phyloP scores from a whole-genome alignment of 495 filamentous ascomycete genomes.

The Neurospora sp. region DNA sequence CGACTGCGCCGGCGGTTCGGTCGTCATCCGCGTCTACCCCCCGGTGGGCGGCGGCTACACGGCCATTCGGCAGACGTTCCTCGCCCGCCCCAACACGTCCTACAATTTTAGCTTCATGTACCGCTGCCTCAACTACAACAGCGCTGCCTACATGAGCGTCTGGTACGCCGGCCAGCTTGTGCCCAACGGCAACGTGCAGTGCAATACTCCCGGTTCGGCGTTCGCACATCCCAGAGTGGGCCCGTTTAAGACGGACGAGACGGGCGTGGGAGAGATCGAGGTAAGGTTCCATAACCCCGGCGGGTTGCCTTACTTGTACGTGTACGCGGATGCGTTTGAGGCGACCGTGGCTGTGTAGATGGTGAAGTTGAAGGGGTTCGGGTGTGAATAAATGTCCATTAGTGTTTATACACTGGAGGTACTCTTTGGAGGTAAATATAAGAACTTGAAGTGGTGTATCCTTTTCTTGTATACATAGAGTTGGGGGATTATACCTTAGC shows the following conservation, averaged over 20 bases:
- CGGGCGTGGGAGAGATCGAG: conserved; percentile 10
- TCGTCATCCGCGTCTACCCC: conserved; percentile 13
- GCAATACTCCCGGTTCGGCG: background rate
- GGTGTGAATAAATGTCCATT: background rate
- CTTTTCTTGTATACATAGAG: background rate
- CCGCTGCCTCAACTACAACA: conserved; percentile 18
- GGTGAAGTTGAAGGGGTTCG: background rate
- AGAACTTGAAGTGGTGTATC: background rate
- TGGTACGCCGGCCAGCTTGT: background rate
- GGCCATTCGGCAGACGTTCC: conserved; percentile 5
- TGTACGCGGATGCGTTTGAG: conserved; percentile 15
- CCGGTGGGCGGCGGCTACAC: conserved; percentile 2
- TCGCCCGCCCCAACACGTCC: conserved; percentile 7
- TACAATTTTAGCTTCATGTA: conserved; percentile 9
- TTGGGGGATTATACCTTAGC: background rate
- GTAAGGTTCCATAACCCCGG: conserved; percentile 8
- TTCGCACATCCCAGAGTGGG: conserved; percentile 3
- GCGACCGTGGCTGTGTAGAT: background rate
- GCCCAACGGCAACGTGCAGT: background rate
- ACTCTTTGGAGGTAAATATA: background rate
- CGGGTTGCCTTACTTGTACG: conserved; percentile 8
- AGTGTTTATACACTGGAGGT: background rate
- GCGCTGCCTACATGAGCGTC: background rate
- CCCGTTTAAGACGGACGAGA: conserved; percentile 8
- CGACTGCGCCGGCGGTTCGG: conserved; percentile 8